These are phyloP conservation scores for Chlamydomonas reinhardtii DNA, from an alignment of 163 green algal species.

Conservation along the genomic window DNA sequence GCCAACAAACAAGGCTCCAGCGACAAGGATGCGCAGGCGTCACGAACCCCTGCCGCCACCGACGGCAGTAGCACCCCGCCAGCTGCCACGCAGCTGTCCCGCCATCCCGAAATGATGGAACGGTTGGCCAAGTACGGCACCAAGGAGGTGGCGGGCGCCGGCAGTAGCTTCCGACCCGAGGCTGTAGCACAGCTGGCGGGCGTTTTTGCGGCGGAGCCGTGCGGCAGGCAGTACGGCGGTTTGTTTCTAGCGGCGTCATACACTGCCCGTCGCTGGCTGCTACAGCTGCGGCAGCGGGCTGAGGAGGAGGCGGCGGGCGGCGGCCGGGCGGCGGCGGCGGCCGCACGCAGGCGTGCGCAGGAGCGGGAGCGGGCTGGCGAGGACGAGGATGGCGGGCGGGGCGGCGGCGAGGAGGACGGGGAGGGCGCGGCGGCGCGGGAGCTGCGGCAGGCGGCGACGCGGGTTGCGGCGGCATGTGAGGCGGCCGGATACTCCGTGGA, in stretches of 20 bases:
- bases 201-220: constrained; percentile 1
- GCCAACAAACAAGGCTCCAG: too few relatives aligned
- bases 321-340: background rate
- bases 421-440: background rate
- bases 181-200: background rate
- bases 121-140: constrained; percentile 22
- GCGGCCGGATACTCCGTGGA: background rate
- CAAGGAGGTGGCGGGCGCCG: background rate
- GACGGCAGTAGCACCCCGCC: too few relatives aligned
- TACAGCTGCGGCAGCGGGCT: background rate
- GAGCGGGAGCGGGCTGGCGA: background rate
- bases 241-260: constrained; percentile 39
- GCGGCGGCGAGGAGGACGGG: background rate
- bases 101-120: constrained; percentile 20
- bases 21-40: too few relatives aligned
- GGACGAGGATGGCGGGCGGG: too few relatives aligned
- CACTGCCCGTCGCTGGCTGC: background rate
- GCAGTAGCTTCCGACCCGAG: background rate
- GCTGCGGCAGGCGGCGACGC: background rate
- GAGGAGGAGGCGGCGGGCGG: background rate
- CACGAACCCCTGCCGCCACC: too few relatives aligned
- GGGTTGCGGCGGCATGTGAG: background rate
- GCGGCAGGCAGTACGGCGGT: constrained; percentile 26
- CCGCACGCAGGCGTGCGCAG: background rate
- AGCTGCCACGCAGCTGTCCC: background rate